phyloP scores from a whole-genome alignment of 2,329 filamentous ascomycete species.

The Aspergillus hiratsukae region DNA sequence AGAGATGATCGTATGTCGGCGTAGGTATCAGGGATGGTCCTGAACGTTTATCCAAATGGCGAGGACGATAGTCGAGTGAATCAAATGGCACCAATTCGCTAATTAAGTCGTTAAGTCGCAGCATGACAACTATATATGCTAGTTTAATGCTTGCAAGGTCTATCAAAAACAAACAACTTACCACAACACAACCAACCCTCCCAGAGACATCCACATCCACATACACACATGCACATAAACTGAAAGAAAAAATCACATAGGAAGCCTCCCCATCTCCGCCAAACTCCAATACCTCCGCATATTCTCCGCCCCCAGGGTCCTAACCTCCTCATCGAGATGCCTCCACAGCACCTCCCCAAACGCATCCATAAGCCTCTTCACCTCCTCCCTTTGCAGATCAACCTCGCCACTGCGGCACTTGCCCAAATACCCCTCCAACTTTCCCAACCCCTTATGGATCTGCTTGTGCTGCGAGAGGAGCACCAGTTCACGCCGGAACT shows the following conservation, averaged over 20 bases:
- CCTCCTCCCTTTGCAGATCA: slow-evolving; percentile 51
- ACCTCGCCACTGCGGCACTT: slow-evolving; percentile 60
- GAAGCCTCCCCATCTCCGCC: slow-evolving; percentile 68
- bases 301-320: slow-evolving; percentile 73
- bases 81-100: too few relatives aligned
- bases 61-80: too few relatives aligned
- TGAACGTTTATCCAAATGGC: neutral
- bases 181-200: too few relatives aligned
- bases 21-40: too few relatives aligned
- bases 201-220: neutral
- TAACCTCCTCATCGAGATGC: slow-evolving; percentile 82
- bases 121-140: neutral
- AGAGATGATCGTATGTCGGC: neutral
- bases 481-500: slow-evolving; percentile 63
- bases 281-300: slow-evolving; percentile 79
- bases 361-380: slow-evolving; percentile 68
- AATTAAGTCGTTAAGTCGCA: neutral
- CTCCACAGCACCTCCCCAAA: slow-evolving; percentile 77
- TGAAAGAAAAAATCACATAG: slow-evolving; percentile 49
- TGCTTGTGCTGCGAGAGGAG: slow-evolving; percentile 69
- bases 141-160: neutral
- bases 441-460: slow-evolving; percentile 73
- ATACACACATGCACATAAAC: neutral
- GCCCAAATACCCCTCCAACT: slow-evolving; percentile 61
- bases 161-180: neutral